These are phyloP conservation scores for Xylaria polymorpha DNA, from an alignment of 2,329 filamentous ascomycete species.

Conservation along the genomic window DNA sequence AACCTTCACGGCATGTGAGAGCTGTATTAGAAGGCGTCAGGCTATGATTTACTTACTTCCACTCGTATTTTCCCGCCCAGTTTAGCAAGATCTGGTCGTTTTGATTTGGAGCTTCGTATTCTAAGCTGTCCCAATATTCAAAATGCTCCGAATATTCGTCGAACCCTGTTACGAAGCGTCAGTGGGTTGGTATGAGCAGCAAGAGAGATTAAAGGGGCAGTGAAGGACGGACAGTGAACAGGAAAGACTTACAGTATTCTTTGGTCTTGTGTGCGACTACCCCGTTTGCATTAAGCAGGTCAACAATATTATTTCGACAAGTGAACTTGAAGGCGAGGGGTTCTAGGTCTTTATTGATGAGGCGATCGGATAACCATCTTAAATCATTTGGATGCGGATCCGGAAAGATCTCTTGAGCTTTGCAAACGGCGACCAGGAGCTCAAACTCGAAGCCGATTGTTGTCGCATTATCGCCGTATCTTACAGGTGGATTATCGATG, in stretches of 20 bases:
- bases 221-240: background rate
- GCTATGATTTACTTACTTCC: conserved; percentile 21
- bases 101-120: conserved; percentile 22
- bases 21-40: background rate
- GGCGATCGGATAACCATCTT: conserved; percentile 28
- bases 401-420: rapidly evolving
- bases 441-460: conserved; percentile 44
- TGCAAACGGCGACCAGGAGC: conserved; percentile 34
- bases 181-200: background rate
- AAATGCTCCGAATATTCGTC: background rate
- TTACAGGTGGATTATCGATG: conserved; percentile 5
- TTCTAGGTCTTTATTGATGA: background rate
- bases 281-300: conserved; percentile 19
- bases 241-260: conserved; percentile 1
- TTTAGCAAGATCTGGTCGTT: background rate
- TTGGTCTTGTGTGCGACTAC: conserved; percentile 26
- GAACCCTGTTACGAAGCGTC: background rate
- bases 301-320: conserved; percentile 37
- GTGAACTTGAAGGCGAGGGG: conserved; percentile 8
- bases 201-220: background rate
- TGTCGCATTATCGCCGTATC: conserved; percentile 19
- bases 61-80: conserved; percentile 16
- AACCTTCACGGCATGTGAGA: background rate
- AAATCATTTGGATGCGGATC: conserved; percentile 40
- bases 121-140: conserved; percentile 28